These are phyloP conservation scores for Sclerotiophoma versabilis DNA, from an alignment of 2,329 filamentous ascomycete genomes.

Conservation along the genomic window DNA sequence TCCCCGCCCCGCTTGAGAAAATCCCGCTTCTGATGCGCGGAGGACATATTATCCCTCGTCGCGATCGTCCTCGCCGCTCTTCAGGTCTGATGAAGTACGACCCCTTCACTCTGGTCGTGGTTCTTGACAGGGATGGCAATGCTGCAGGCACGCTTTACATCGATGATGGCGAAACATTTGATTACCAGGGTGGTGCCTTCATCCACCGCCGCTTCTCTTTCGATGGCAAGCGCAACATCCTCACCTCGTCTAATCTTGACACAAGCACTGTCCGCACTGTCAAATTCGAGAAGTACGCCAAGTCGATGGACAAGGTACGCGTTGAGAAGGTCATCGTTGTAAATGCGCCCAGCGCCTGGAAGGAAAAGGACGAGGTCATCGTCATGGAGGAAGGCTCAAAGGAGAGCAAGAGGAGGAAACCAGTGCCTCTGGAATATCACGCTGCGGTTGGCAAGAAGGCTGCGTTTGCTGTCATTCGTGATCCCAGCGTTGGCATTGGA, in stretches of 20 bases:
- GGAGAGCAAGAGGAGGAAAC: slow-evolving; percentile 52
- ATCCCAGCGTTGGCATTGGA: slow-evolving; percentile 67
- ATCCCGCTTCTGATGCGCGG: slow-evolving; percentile 92
- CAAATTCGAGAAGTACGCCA: slow-evolving; percentile 76
- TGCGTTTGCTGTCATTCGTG: slow-evolving; percentile 68
- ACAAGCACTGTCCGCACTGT: slow-evolving; percentile 59
- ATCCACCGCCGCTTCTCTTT: slow-evolving; percentile 85
- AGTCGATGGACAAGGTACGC: slow-evolving; percentile 77
- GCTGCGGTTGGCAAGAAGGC: slow-evolving; percentile 62
- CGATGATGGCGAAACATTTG: slow-evolving; percentile 93
- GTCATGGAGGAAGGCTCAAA: slow-evolving; percentile 66
- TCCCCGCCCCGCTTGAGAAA: slow-evolving; percentile 81
- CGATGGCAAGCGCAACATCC: slow-evolving; percentile 58
- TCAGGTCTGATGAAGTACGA: slow-evolving; percentile 91
- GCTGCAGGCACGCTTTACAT: slow-evolving; percentile 86
- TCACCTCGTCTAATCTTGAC: slow-evolving; percentile 68
- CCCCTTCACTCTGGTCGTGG: slow-evolving; percentile 89
- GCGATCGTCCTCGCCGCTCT: slow-evolving; percentile 85
- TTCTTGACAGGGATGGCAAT: slow-evolving; percentile 70
- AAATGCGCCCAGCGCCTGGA: slow-evolving; percentile 78
- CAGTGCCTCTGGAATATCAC: slow-evolving; percentile 67
- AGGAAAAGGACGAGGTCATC: slow-evolving; percentile 66
- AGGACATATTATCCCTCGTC: slow-evolving; percentile 88
- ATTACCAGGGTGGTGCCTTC: slow-evolving; percentile 83
- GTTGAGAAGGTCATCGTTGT: slow-evolving; percentile 88